Percentiles rank a stretch among this genome's conserved stretches.
Conservation (phyloP, 2,329 filamentous ascomycete genomes). For the Trichocomaceae sp. region DNA sequence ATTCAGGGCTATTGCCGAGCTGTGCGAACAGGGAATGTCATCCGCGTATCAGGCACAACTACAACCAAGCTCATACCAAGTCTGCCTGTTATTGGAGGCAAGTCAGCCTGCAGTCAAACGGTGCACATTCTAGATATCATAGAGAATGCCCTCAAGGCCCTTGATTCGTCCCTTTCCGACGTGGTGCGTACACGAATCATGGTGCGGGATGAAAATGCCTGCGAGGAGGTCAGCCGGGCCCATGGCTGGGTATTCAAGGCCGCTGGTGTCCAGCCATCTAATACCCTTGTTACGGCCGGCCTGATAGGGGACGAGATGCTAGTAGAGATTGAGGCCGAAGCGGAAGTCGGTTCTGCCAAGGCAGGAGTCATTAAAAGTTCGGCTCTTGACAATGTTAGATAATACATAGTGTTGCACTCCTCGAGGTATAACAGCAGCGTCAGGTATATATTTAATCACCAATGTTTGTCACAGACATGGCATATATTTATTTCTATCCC, state of each 20-base stretch:
- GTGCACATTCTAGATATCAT: neutral
- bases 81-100: neutral
- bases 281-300: neutral
- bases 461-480: too few species aligned
- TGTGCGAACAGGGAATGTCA: neutral
- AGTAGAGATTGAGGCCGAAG: constrained; percentile 2
- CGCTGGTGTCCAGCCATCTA: neutral
- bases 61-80: neutral
- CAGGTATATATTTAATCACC: too few species aligned
- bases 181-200: constrained; percentile 1
- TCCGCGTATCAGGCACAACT: neutral
- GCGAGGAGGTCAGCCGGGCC: neutral
- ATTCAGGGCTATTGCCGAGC: neutral
- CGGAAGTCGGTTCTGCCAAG: neutral
- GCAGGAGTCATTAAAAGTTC: neutral
- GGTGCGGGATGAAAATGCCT: neutral
- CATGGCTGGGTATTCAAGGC: constrained; percentile 1
- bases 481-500: too few species aligned
- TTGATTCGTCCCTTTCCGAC: neutral
- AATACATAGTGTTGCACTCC: too few species aligned
- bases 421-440: too few species aligned
- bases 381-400: neutral
- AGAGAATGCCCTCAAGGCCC: neutral
- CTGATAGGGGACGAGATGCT: constrained; percentile 3
- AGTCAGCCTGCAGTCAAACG: neutral